Percentiles rank a stretch among this genome's conserved stretches.
Evolutionary conservation across 1,139 yeast genomes (phyloP).

Genomic region (Pichia sp.): DNA sequence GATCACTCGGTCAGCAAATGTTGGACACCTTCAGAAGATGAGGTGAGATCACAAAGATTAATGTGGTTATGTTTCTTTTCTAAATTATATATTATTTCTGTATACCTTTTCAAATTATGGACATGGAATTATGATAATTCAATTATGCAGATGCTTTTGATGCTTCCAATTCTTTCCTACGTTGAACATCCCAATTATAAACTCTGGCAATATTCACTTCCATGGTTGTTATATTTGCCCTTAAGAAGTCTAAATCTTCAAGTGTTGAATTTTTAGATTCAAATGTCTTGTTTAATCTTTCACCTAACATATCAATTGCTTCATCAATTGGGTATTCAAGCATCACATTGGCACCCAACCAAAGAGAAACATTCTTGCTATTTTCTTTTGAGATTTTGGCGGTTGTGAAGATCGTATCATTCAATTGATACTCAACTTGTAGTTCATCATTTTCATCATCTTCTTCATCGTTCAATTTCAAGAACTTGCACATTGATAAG

Average conservation of each 20-base stretch:
- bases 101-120: not conserved
- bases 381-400: slow-evolving; percentile 60
- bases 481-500: slow-evolving; percentile 57
- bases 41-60: too few relatives aligned
- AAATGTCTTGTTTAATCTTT: slow-evolving; percentile 56
- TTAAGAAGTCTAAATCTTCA: slow-evolving; percentile 81
- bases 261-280: slow-evolving; percentile 52
- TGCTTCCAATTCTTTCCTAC: slow-evolving; percentile 34
- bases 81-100: not conserved
- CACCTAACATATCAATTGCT: slow-evolving; percentile 62
- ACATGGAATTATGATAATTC: not conserved
- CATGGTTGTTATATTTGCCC: slow-evolving; percentile 94
- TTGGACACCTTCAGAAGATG: slow-evolving; percentile 46
- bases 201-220: slow-evolving; percentile 95
- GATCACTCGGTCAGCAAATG: slow-evolving; percentile 51
- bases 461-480: slow-evolving; percentile 35
- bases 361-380: slow-evolving; percentile 54
- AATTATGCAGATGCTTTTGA: too few relatives aligned
- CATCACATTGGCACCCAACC: slow-evolving; percentile 99
- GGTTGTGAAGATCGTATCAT: slow-evolving; percentile 83
- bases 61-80: too few relatives aligned
- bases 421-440: slow-evolving; percentile 76
- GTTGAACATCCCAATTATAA: slow-evolving; percentile 92
- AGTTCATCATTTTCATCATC: slow-evolving; percentile 30
- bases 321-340: slow-evolving; percentile 87